Evolutionary conservation across 257 asterid species (phyloP).

Genomic region (Petunia axillaris): DNA sequence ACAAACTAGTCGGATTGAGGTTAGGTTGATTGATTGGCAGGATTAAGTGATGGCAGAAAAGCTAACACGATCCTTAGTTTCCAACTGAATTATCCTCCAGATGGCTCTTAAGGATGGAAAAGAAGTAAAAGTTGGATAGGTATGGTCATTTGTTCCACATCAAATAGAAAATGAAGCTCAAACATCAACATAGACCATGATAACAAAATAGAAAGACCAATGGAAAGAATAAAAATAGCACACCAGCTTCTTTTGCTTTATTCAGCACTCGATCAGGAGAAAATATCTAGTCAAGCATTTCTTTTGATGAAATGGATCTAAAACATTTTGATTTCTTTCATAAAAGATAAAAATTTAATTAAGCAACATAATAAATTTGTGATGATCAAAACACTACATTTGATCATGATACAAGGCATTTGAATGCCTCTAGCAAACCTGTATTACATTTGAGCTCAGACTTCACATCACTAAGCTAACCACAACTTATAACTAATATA

Average conservation of each 20-base stretch:
- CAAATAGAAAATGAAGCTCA: slow-evolving; percentile 15
- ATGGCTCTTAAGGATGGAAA: background rate
- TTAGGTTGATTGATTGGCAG: slow-evolving; percentile 12
- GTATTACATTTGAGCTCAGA: background rate
- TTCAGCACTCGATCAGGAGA: background rate
- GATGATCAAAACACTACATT: background rate
- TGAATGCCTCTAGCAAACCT: slow-evolving; percentile 1
- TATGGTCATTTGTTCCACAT: background rate
- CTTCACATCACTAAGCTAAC: slow-evolving; percentile 5
- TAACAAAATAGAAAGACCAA: background rate
- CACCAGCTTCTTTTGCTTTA: background rate
- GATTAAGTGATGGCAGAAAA: background rate
- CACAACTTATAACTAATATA: background rate
- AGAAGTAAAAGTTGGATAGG: slow-evolving; percentile 3
- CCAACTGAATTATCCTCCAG: slow-evolving; percentile 3
- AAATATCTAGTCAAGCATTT: background rate
- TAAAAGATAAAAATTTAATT: background rate
- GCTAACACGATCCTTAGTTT: background rate
- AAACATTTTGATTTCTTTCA: background rate
- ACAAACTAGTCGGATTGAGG: slow-evolving; percentile 7
- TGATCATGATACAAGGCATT: slow-evolving; percentile 8
- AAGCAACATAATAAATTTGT: background rate
- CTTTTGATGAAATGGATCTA: background rate
- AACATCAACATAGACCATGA: background rate
- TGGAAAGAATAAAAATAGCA: background rate